phyloP scores from a whole-genome alignment of 164 flowering plant species.

The Saururus chinensis region DNA sequence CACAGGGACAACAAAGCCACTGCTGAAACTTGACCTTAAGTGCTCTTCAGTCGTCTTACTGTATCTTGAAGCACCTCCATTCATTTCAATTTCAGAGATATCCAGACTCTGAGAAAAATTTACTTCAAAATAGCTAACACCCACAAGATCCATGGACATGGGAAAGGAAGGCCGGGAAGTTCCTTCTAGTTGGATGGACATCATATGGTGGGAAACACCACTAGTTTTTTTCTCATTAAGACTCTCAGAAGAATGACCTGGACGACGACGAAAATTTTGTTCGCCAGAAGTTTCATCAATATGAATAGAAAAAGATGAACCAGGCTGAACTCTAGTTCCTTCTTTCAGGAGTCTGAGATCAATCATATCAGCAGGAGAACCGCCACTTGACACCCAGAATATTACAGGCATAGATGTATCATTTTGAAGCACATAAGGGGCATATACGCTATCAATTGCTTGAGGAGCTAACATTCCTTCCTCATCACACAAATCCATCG shows the following conservation, averaged over 20 bases:
- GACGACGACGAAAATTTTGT: conserved; percentile 29
- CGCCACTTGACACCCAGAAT: conserved; percentile 39
- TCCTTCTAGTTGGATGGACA: conserved; percentile 75
- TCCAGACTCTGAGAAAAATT: conserved; percentile 55
- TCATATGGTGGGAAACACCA: conserved; percentile 51
- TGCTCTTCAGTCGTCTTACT: conserved; percentile 19
- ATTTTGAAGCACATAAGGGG: conserved; percentile 81
- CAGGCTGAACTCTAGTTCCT: conserved; percentile 44
- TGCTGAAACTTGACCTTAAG: conserved; percentile 10
- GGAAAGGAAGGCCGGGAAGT: conserved; percentile 61
- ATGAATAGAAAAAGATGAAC: conserved; percentile 59
- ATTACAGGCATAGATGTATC: conserved; percentile 72
- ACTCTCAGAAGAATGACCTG: conserved; percentile 50
- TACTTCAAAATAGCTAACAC: conserved; percentile 77
- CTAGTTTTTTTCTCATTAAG: conserved; percentile 47
- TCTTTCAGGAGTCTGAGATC: conserved; percentile 22
- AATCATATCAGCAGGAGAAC: conserved; percentile 18
- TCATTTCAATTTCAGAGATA: conserved; percentile 10
- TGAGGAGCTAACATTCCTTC: conserved; percentile 17
- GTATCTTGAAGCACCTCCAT: conserved; percentile 14
- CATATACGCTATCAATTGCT: conserved; percentile 33
- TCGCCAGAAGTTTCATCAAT: conserved; percentile 56
- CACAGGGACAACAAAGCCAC: conserved; percentile 73
- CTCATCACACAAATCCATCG: conserved; percentile 20
- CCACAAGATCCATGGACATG: conserved; percentile 93